phyloP scores from a whole-genome alignment of 2,329 filamentous ascomycete species.

The Clonostachys byssicola region DNA sequence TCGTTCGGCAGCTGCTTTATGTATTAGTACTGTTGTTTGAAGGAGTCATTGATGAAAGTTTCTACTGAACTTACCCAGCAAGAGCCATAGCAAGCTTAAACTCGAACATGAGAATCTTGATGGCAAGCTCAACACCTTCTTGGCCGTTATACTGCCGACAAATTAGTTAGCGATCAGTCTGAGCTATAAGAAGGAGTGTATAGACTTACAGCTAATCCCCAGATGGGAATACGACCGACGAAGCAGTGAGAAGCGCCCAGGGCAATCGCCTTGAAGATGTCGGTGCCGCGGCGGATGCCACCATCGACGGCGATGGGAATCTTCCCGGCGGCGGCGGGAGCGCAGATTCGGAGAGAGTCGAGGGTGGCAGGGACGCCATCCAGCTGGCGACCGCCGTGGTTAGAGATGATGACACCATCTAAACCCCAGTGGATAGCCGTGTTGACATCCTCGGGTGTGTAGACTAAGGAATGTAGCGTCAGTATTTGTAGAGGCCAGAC shows the following conservation, averaged over 20 bases:
- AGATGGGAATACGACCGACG: slow-evolving; percentile 34
- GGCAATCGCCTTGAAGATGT: slow-evolving; percentile 32
- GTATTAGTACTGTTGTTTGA: no score
- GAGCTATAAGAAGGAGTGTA: background rate
- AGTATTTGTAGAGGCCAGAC: slow-evolving; percentile 23
- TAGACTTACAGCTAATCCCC: slow-evolving; percentile 20
- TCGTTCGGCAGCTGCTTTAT: no score
- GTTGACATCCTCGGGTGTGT: slow-evolving; percentile 10
- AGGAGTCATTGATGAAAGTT: no score
- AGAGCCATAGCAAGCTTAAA: slow-evolving; percentile 16
- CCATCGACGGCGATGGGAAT: slow-evolving; percentile 32
- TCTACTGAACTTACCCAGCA: slow-evolving; percentile 3
- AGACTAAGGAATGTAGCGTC: slow-evolving; percentile 1
- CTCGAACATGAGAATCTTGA: slow-evolving; percentile 25
- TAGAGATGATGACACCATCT: slow-evolving; percentile 34
- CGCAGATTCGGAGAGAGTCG: background rate
- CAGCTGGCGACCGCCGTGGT: slow-evolving; percentile 35
- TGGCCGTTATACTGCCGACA: slow-evolving; percentile 16
- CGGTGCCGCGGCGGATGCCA: slow-evolving; percentile 31
- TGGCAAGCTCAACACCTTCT: slow-evolving; percentile 19
- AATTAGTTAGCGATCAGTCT: background rate
- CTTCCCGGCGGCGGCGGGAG: slow-evolving; percentile 7
- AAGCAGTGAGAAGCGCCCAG: slow-evolving; percentile 33
- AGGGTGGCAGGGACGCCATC: slow-evolving; percentile 18
- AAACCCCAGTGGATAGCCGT: slow-evolving; percentile 22